phyloP scores from a whole-genome alignment of 2,329 filamentous ascomycete genomes.

The Ascosphaera apis region DNA sequence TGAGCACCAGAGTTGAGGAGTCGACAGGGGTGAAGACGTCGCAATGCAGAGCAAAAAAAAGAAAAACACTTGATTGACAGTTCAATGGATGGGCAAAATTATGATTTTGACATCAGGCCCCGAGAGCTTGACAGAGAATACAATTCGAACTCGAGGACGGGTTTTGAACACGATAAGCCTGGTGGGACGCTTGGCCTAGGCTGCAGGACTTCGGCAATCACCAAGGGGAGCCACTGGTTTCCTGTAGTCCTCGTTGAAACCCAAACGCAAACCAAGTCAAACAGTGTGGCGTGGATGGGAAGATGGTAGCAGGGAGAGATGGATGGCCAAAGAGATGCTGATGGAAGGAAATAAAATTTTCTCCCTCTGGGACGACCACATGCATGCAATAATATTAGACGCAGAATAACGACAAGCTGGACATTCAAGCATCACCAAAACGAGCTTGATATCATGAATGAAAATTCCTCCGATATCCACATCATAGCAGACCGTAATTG shows the following conservation, averaged over 20 bases:
- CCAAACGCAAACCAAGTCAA: background rate
- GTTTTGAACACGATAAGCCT: background rate
- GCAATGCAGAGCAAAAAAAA: background rate
- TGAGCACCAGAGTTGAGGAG: background rate
- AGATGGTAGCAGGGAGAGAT: background rate
- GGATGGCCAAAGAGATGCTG: background rate
- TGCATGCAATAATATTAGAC: background rate
- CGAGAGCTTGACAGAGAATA: background rate
- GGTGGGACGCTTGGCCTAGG: background rate
- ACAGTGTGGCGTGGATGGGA: background rate
- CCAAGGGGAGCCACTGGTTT: background rate
- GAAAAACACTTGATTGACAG: background rate
- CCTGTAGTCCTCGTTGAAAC: background rate
- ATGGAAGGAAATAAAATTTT: background rate
- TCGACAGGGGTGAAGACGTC: background rate
- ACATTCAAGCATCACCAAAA: background rate
- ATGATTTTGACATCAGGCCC: no score
- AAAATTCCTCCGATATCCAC: background rate
- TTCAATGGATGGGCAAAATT: no score
- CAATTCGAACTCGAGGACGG: background rate
- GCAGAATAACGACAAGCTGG: background rate
- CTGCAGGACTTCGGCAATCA: background rate
- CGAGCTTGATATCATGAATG: background rate
- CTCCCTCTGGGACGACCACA: background rate
- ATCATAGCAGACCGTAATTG: background rate